Percentiles rank a stretch among this genome's conserved stretches.
Evolutionary conservation across 495 filamentous ascomycete genomes (phyloP).

Genomic region (Staphylotrichum longicolle): DNA sequence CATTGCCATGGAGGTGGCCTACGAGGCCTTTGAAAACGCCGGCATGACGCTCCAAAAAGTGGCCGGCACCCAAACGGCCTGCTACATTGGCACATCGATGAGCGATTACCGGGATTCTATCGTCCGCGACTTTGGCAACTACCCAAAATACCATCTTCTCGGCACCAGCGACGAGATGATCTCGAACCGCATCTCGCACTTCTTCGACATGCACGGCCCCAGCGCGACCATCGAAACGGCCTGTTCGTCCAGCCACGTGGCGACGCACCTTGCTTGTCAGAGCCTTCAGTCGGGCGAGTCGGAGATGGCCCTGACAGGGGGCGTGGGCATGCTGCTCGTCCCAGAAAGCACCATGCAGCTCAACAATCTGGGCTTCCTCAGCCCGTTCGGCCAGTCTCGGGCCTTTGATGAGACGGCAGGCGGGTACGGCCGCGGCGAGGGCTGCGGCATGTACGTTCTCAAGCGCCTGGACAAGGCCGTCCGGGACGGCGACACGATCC

Average conservation of each 20-base stretch:
- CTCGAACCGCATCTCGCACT: slow-evolving; percentile 52
- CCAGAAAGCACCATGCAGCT: slow-evolving; percentile 21
- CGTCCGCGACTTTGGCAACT: slow-evolving; percentile 24
- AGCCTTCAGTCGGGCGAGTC: slow-evolving; percentile 31
- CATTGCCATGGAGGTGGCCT: slow-evolving; percentile 69
- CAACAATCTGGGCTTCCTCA: neutral
- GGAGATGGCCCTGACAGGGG: slow-evolving; percentile 40
- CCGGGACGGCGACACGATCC: slow-evolving; percentile 49
- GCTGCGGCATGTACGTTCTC: slow-evolving; percentile 39
- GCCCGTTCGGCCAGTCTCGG: neutral
- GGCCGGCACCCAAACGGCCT: too few species aligned
- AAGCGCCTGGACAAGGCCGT: slow-evolving; percentile 54
- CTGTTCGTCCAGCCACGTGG: slow-evolving; percentile 54
- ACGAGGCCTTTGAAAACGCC: slow-evolving; percentile 69
- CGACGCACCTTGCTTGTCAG: slow-evolving; percentile 47
- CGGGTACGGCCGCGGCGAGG: slow-evolving; percentile 43
- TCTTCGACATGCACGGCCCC: slow-evolving; percentile 45
- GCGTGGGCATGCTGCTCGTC: slow-evolving; percentile 29
- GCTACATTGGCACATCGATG: too few species aligned
- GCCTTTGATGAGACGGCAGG: slow-evolving; percentile 31
- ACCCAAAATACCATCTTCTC: slow-evolving; percentile 47
- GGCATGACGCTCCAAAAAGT: too few species aligned
- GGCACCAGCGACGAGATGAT: slow-evolving; percentile 37
- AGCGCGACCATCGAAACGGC: slow-evolving; percentile 50
- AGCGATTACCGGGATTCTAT: slow-evolving; percentile 34